Percentiles rank a stretch among this genome's conserved stretches.
Conservation (phyloP, 306 rosid species). For the Dalbergia oliveri region DNA sequence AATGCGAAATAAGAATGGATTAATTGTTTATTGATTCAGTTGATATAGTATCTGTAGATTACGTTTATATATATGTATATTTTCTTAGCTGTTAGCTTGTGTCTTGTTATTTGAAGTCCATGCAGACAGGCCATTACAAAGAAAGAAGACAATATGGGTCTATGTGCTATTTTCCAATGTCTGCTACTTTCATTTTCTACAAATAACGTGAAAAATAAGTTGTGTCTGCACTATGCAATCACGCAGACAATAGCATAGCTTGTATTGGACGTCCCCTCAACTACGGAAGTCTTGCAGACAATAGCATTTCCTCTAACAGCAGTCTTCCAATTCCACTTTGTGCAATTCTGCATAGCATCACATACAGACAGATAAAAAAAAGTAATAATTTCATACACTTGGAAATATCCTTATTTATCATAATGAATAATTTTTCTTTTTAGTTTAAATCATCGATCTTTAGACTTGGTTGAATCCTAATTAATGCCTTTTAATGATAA, state of each 20-base stretch:
- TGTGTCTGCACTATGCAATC: background rate
- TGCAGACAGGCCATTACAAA: background rate
- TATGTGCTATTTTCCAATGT: background rate
- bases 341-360: background rate
- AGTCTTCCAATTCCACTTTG: slow-evolving; percentile 3
- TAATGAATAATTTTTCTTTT: no score
- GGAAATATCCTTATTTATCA: background rate
- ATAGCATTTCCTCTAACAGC: background rate
- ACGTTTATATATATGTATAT: background rate
- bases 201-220: background rate
- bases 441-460: no score
- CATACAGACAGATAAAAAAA: background rate
- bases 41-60: background rate
- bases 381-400: background rate
- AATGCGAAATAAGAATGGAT: background rate
- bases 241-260: background rate
- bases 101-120: background rate
- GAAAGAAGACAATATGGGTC: no score
- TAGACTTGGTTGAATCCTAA: no score
- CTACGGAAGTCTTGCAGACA: background rate
- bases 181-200: background rate
- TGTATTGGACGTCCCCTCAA: background rate
- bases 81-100: background rate
- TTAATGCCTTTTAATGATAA: no score
- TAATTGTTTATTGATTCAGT: background rate